These are phyloP conservation scores for Neurospora sp. DNA, from an alignment of 495 filamentous ascomycete genomes.

Conservation along the genomic window DNA sequence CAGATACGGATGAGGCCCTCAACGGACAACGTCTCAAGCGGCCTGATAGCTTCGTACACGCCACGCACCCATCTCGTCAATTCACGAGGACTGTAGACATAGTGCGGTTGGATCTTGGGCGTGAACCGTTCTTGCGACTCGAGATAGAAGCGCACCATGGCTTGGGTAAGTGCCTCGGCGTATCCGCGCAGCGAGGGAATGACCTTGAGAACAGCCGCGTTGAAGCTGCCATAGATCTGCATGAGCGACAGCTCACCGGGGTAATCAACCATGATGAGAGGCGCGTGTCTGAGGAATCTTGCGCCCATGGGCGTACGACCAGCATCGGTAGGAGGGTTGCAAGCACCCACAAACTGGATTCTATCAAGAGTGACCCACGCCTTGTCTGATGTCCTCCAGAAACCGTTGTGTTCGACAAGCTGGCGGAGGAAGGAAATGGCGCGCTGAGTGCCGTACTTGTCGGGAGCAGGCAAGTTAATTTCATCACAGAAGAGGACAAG, in stretches of 20 bases:
- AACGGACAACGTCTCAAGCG: constrained; percentile 73
- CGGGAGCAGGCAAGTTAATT: constrained; percentile 96
- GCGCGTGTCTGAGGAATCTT: constrained; percentile 88
- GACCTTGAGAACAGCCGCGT: constrained; percentile 90
- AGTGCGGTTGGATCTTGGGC: constrained; percentile 92
- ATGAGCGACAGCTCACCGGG: constrained; percentile 86
- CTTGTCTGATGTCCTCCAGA: constrained; percentile 96
- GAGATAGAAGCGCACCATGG: constrained; percentile 94
- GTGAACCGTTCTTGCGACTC: constrained; percentile 93
- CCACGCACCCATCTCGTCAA: constrained; percentile 94
- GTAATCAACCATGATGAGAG: constrained; percentile 98
- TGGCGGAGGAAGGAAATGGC: constrained; percentile 96
- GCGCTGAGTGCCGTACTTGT: constrained; percentile 94
- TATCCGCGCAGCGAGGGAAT: constrained; percentile 92
- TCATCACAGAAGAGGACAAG: constrained; percentile 98
- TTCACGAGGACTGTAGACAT: constrained; percentile 98
- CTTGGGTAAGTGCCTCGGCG: constrained; percentile 85
- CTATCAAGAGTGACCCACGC: constrained; percentile 96
- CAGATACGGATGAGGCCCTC: constrained; percentile 95
- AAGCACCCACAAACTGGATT: constrained; percentile 97
- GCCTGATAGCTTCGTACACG: constrained; percentile 91
- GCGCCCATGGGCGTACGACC: constrained; percentile 90
- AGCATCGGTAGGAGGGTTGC: constrained; percentile 97
- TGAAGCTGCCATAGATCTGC: constrained; percentile 99
- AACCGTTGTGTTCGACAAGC: constrained; percentile 95